phyloP scores from a whole-genome alignment of 139 green algal genomes.

The Nannochloris sp. region DNA sequence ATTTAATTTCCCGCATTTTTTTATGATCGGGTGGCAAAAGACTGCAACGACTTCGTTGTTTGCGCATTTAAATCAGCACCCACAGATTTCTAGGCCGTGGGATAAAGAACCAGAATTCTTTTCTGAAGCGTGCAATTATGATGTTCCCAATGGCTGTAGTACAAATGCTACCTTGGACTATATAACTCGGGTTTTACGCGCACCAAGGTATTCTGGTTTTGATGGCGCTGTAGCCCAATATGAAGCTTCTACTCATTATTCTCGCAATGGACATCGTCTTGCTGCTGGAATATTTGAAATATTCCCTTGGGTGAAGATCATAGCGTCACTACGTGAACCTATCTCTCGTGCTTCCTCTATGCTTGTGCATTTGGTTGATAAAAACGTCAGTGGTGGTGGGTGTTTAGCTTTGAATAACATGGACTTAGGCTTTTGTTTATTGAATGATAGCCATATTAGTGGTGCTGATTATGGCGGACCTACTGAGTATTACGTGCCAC shows the following conservation, averaged over 20 bases:
- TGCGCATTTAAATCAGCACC: constrained; percentile 1
- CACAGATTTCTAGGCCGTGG: not conserved
- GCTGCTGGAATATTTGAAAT: not conserved
- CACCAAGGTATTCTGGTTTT: constrained; percentile 1
- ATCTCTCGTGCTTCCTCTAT: constrained; percentile 16
- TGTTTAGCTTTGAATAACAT: not conserved
- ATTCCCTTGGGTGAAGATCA: constrained; percentile 22
- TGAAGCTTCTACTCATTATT: constrained; percentile 20
- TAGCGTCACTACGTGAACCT: constrained; percentile 15
- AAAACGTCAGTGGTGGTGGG: not conserved
- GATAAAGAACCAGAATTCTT: constrained; percentile 12
- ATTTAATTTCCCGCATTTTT: constrained; percentile 10
- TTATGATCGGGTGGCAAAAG: constrained; percentile 7
- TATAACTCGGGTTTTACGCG: not conserved
- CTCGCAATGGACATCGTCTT: constrained; percentile 2
- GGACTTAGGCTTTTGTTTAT: not conserved
- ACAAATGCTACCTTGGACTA: not conserved
- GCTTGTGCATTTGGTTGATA: constrained; percentile 13
- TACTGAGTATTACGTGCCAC: not conserved
- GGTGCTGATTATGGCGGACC: too few relatives aligned
- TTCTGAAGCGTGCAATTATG: not conserved
- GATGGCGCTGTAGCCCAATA: constrained; percentile 7
- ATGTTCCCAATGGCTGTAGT: not conserved
- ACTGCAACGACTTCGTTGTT: constrained; percentile 4
- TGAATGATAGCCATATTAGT: constrained; percentile 1